phyloP scores from a whole-genome alignment of 1,284 basidiomycete genomes.

The Marasmius tenuissimus region DNA sequence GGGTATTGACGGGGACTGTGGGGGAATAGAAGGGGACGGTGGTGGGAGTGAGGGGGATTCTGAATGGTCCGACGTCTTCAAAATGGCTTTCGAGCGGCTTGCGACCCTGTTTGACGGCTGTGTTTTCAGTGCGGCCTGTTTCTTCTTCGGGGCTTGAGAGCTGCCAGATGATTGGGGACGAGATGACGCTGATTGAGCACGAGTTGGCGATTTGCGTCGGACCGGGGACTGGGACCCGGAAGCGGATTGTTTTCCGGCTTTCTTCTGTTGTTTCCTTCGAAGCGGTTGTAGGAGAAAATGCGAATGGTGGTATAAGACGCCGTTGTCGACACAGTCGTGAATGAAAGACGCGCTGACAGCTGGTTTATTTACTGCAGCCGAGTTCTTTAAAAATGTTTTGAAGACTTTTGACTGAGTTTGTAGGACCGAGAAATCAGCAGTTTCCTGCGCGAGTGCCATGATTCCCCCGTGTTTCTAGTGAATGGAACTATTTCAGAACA shows the following conservation, averaged over 20 bases:
- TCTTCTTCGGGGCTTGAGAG: background rate
- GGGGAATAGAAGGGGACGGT: too few species aligned
- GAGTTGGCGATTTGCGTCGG: background rate
- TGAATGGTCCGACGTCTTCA: too few species aligned
- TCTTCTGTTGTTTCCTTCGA: background rate
- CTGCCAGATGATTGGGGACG: background rate
- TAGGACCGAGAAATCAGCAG: slow-evolving; percentile 61
- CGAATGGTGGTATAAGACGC: slow-evolving; percentile 44
- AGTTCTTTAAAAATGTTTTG: slow-evolving; percentile 40
- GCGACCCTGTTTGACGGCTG: background rate
- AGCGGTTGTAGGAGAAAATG: slow-evolving; percentile 26
- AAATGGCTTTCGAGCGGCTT: too few species aligned
- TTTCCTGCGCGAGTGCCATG: slow-evolving; percentile 47
- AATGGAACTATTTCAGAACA: slow-evolving; percentile 2
- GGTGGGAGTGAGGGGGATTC: too few species aligned
- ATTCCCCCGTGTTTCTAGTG: slow-evolving; percentile 61
- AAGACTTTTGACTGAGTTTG: slow-evolving; percentile 49
- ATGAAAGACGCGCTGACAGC: slow-evolving; percentile 56
- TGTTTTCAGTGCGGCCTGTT: background rate
- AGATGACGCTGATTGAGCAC: background rate
- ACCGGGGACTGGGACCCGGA: background rate
- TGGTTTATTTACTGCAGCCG: slow-evolving; percentile 33
- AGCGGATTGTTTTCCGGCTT: background rate
- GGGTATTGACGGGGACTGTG: too few species aligned
- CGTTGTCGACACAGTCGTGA: slow-evolving; percentile 48